Base-by-base conservation (phyloP, 2,329 filamentous ascomycete species). In the Botrytis squamosa region DNA sequence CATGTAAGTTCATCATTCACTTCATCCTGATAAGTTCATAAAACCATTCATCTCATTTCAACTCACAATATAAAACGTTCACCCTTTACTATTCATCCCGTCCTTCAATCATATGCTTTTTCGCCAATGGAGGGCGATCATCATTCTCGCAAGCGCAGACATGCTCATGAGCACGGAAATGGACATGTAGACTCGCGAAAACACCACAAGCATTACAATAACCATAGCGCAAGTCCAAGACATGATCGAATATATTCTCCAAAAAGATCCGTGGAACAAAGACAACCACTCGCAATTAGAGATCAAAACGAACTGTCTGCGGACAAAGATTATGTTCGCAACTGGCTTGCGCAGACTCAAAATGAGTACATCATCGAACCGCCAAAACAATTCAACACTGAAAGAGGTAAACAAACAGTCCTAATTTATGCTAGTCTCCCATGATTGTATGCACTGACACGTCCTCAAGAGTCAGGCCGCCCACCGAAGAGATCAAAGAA, bases 341-440 rank as follows among this genome's bases (percentile, higher is more conserved):
- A 67, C 71, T 81, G 80, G 80, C 77, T 81, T 70, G 76, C 74
- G 38, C 77, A 76, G 55, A 79, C 74, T n/a, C 73, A 74, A 57
- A 66, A 73, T 25, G 69, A 76, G 38, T 52, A 52, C 57, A 46
- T 46, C 62, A 74, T 60, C 72, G 73, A 71, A 42, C 0, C 22
- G 38, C 40, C 22, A 20, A 63, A 22, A 40, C 38, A 42, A 9
- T 4, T 55, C 6, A 29, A n/a, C 22, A 5, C 36, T 25, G 25
- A 25, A n/a, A 52, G 8, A 66, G 59, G 69, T 70, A 42, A 57
- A n/a, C 25, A 42, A 63, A n/a, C 25, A 33, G 2, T 70, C 16
- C 9, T 14, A 33, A 36, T 42, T 16, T 33, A 38, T n/a, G 5
- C 5, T 16, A 29, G 40, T 2, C 10, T 65, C 4, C 42, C 20